phyloP scores from a whole-genome alignment of 2,329 filamentous ascomycete genomes.

The Trichoderma sp. region DNA sequence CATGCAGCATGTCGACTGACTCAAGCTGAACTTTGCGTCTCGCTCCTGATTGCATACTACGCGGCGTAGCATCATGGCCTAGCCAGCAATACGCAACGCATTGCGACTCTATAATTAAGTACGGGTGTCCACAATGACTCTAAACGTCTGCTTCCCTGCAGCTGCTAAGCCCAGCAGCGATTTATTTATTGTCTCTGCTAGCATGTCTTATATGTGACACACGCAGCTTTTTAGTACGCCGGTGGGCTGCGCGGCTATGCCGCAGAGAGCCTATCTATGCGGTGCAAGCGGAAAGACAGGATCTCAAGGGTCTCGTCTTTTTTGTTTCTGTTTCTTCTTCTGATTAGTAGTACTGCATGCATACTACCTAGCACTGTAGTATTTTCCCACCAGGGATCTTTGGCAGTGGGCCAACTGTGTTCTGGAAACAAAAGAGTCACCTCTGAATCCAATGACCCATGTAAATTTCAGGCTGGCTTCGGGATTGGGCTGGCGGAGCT shows the following conservation, averaged over 20 bases:
- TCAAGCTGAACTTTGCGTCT: not conserved
- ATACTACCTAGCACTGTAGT: not conserved
- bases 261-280: constrained; percentile 6
- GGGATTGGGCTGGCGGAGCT: not conserved
- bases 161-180: not conserved
- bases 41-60: not conserved
- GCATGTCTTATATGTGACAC: constrained; percentile 19
- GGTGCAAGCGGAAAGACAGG: not conserved
- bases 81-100: not conserved
- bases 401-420: not conserved
- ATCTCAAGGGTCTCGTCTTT: not conserved
- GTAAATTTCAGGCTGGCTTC: not conserved
- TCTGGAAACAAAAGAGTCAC: constrained; percentile 3
- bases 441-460: not conserved
- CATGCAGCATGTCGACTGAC: not conserved
- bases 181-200: constrained; percentile 23
- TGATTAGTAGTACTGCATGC: too few relatives aligned
- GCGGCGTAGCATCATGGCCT: not conserved
- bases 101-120: not conserved
- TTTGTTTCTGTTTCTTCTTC: not conserved
- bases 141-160: constrained; percentile 1
- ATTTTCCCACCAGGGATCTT: not conserved
- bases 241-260: constrained; percentile 13
- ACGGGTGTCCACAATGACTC: constrained; percentile 17
- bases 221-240: constrained; percentile 3